Conservation (phyloP, 1,139 yeast genomes). For the Magnusiomyces suaveolens region DNA sequence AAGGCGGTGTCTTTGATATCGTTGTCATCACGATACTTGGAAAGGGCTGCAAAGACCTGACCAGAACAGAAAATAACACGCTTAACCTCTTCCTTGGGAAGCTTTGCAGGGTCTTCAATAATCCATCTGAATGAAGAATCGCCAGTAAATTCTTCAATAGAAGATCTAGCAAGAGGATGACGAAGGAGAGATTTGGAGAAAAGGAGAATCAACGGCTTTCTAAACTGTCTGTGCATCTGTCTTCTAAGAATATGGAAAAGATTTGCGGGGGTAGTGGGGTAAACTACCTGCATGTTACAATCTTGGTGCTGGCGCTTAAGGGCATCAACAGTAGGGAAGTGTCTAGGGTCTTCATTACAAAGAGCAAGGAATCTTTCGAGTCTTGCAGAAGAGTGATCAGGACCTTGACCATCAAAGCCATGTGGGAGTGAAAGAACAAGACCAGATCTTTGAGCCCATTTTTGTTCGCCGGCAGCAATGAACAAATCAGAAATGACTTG, state of each 20-base stretch:
- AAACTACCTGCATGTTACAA: constrained; percentile 94
- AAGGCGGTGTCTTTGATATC: constrained; percentile 79
- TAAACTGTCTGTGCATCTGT: constrained; percentile 98
- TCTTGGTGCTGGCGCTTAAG: constrained; percentile 97
- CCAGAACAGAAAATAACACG: constrained; percentile 80
- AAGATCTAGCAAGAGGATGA: constrained; percentile 94
- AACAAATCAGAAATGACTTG: constrained; percentile 97
- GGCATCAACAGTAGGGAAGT: constrained; percentile 82
- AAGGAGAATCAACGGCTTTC: constrained; percentile 85
- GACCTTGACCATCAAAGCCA: constrained; percentile 99
- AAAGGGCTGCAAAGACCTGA: constrained; percentile 89
- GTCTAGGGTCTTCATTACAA: constrained; percentile 92
- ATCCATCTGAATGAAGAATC: constrained; percentile 93
- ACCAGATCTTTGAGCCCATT: constrained; percentile 99
- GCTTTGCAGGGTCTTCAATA: constrained; percentile 83
- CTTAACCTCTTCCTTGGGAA: constrained; percentile 74
- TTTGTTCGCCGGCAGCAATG: constrained; percentile 92
- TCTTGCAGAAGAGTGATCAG: constrained; percentile 98
- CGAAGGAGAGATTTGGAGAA: constrained; percentile 92
- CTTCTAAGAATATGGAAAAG: constrained; percentile 95
- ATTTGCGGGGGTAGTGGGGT: constrained; percentile 97
- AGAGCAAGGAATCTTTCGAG: constrained; percentile 93
- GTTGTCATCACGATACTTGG: constrained; percentile 72
- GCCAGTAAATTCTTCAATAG: constrained; percentile 73
- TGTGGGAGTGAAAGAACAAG: constrained; percentile 92